A percentile compares a stretch with the other conserved stretches of the same genome.
Evolutionary conservation across 768 basidiomycete species (phyloP).

Genomic region (Lentinula aciculospora): DNA sequence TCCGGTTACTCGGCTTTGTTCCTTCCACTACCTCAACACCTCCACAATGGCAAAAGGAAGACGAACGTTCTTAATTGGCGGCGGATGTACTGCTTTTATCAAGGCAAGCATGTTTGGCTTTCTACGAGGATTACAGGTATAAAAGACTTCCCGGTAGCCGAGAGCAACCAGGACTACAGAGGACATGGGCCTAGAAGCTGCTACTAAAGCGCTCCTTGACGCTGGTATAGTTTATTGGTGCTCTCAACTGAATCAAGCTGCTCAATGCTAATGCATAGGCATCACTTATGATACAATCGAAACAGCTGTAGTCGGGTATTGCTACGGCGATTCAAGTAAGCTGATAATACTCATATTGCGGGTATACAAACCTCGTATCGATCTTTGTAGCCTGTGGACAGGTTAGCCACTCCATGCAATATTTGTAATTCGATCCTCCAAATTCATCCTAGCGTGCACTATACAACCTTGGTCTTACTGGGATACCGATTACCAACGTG

Average conservation of each 20-base stretch:
- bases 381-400: neutral
- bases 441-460: slow-evolving; percentile 52
- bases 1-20: neutral
- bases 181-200: slow-evolving; percentile 85
- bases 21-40: neutral
- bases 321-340: slow-evolving; percentile 67
- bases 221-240: slow-evolving; percentile 42
- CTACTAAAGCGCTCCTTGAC: slow-evolving; percentile 82
- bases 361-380: neutral
- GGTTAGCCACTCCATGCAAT: slow-evolving; percentile 26
- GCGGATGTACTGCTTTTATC: slow-evolving; percentile 45
- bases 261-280: slow-evolving; percentile 35
- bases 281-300: slow-evolving; percentile 76
- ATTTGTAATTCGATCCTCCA: neutral
- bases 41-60: slow-evolving; percentile 6
- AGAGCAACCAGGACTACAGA: slow-evolving; percentile 62
- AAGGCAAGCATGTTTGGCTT: slow-evolving; percentile 28
- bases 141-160: slow-evolving; percentile 36
- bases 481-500: slow-evolving; percentile 81
- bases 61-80: slow-evolving; percentile 39
- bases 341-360: neutral
- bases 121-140: neutral
- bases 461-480: slow-evolving; percentile 79
- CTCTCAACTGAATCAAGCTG: neutral
- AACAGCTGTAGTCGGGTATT: slow-evolving; percentile 72